Base-by-base conservation (phyloP, 768 basidiomycete genomes). In the Suillus hirtellus region DNA sequence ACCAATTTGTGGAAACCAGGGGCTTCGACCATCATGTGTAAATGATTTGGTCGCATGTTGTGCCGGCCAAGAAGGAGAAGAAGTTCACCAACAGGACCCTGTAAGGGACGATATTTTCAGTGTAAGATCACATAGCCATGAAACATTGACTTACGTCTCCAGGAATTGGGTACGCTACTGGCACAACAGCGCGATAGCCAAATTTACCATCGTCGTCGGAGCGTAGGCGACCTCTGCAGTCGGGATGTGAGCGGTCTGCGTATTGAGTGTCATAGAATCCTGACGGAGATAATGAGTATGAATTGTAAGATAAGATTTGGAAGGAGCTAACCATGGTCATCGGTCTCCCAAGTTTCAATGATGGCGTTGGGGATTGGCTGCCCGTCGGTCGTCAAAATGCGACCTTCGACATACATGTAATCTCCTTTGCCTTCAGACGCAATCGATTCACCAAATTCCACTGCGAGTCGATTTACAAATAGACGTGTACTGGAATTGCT, bases 381-480 rank as follows among this genome's bases (percentile, higher is more conserved):
- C 24, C 92, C 91, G 40, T 82, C 76, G 1, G 85, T 87, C 17
- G 72, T 72, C 37, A 85, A 69, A 1, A 95, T 82, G 3, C 81
- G 82, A 1, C 93, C 93, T 70, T 92, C 84, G 59, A 95, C 89
- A 67, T 82, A 93, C 84, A 95, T 79, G 72, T 93, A 90, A 11
- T 92, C 84, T 24, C 93, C 93, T 74, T 92, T 93, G 62, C 89
- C 93, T 73, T 94, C 92, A 0, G 92, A 92, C 8, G 93, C 92
- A 59, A 95, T 95, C 11, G 88, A 86, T 1, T 82, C 90, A 5
- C 93, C 92, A 7, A 82, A 73, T 27, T 79, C 73, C 62, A 93
- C 91, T 93, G 65, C 43, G 11, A 15, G 14, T 0, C 19, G 12
- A 10, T 24, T 0, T 67, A 38, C 54, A 19, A 2, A 2, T 34